phyloP scores from a whole-genome alignment of 176 grass and related monocot genomes.

The Secale cereale region DNA sequence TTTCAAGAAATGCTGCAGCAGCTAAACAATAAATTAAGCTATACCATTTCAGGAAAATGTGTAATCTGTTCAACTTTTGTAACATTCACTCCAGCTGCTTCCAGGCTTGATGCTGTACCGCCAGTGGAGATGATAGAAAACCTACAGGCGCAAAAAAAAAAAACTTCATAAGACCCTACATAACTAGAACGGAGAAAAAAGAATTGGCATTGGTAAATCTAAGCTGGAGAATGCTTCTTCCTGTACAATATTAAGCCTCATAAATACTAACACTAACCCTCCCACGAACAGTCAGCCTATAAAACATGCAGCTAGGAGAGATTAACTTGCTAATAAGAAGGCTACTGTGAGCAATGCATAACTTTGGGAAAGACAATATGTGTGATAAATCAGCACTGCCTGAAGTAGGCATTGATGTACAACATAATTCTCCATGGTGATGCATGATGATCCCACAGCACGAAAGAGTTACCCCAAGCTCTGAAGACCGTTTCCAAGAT shows the following conservation, averaged over 20 bases:
- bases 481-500: conserved; percentile 63
- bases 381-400: neutral
- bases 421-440: neutral
- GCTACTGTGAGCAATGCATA: neutral
- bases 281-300: neutral
- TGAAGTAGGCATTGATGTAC: neutral
- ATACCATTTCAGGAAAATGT: conserved; percentile 97
- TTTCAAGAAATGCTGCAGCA: neutral
- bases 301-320: neutral
- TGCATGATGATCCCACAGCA: neutral
- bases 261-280: conserved; percentile 1
- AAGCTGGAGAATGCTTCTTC: neutral
- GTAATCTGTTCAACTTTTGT: conserved; percentile 95
- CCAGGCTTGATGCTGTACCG: conserved; percentile 77
- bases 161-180: neutral
- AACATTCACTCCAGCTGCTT: conserved; percentile 74
- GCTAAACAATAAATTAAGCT: conserved; percentile 14
- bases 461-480: conserved; percentile 49
- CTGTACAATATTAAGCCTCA: neutral
- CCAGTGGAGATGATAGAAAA: conserved; percentile 87
- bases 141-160: conserved; percentile 43
- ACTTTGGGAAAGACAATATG: neutral
- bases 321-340: neutral
- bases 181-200: neutral
- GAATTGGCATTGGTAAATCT: neutral